phyloP scores from a whole-genome alignment of 164 flowering plant genomes.

The Umbilicus rupestris region DNA sequence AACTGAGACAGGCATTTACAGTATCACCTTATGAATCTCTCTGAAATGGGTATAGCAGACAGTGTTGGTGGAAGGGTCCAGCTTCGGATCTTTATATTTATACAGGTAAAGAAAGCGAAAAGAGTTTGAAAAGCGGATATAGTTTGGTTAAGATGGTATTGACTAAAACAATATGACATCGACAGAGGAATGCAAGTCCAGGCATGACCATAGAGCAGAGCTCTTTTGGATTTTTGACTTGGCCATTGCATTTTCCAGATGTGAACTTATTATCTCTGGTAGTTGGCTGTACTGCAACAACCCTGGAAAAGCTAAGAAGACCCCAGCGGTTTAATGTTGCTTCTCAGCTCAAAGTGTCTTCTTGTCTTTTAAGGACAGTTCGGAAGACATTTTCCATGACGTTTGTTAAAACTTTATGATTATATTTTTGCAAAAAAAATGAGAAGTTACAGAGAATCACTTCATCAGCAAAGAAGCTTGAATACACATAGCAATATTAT shows the following conservation, averaged over 20 bases:
- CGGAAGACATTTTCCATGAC: background rate
- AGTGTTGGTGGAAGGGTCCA: background rate
- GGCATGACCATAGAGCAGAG: background rate
- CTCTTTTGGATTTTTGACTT: background rate
- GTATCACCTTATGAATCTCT: background rate
- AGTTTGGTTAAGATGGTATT: background rate
- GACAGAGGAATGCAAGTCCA: background rate
- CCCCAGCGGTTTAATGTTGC: background rate
- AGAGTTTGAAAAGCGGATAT: background rate
- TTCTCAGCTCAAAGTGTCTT: background rate
- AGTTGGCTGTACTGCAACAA: background rate
- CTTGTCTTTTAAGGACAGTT: background rate
- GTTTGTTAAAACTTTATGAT: background rate
- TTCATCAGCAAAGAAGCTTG: background rate
- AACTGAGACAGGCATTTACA: conserved; percentile 9
- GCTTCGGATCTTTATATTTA: conserved; percentile 3
- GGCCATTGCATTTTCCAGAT: background rate
- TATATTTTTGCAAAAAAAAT: background rate
- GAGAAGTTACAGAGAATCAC: background rate
- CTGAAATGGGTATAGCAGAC: background rate
- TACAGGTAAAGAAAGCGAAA: too few relatives aligned
- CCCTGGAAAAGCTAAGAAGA: background rate
- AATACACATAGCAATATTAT: background rate
- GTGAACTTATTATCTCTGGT: background rate
- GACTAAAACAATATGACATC: conserved; percentile 4